Percentiles rank a stretch among this genome's conserved stretches.
Evolutionary conservation across 2,329 filamentous ascomycete species (phyloP).

Genomic region (Ophiostoma tasmaniense): DNA sequence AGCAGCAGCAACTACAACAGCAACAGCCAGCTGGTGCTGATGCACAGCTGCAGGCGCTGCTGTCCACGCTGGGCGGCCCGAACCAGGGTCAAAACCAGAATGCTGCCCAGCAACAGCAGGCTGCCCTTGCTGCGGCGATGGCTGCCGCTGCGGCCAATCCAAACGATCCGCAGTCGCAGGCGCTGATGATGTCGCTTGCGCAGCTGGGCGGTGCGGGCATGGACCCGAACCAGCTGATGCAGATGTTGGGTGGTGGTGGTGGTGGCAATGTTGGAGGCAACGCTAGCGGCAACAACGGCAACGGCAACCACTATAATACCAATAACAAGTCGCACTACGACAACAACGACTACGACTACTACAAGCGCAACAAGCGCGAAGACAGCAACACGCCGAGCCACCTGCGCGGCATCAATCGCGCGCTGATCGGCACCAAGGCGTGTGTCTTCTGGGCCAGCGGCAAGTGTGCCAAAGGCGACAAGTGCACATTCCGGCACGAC

Average conservation of each 20-base stretch:
- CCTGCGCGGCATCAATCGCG: conserved; percentile 42
- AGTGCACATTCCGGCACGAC: conserved; percentile 67
- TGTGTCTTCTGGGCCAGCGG: conserved; percentile 64
- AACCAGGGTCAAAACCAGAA: conserved; percentile 1
- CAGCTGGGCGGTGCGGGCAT: conserved; percentile 11
- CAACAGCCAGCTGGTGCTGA: conserved; percentile 18
- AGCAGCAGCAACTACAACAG: conserved; percentile 19
- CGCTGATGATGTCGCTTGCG: conserved; percentile 17
- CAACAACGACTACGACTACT: neutral
- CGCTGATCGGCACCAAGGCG: conserved; percentile 56
- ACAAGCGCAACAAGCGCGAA: conserved; percentile 20
- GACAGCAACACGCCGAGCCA: conserved; percentile 29
- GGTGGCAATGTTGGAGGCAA: neutral
- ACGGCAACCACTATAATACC: neutral
- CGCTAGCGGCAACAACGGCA: conserved; percentile 3
- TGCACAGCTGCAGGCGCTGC: conserved; percentile 21
- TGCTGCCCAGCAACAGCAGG: conserved; percentile 19
- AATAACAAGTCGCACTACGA: neutral
- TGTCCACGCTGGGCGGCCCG: conserved; percentile 15
- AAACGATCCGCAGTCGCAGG: conserved; percentile 6
- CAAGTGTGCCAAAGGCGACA: conserved; percentile 63
- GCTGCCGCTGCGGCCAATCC: conserved; percentile 7
- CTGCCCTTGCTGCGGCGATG: conserved; percentile 15
- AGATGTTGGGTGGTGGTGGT: conserved; percentile 9
- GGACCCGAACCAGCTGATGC: neutral